Base-by-base conservation (phyloP, 352 stramenopile genomes). In the Elongisporangium prolatum region DNA sequence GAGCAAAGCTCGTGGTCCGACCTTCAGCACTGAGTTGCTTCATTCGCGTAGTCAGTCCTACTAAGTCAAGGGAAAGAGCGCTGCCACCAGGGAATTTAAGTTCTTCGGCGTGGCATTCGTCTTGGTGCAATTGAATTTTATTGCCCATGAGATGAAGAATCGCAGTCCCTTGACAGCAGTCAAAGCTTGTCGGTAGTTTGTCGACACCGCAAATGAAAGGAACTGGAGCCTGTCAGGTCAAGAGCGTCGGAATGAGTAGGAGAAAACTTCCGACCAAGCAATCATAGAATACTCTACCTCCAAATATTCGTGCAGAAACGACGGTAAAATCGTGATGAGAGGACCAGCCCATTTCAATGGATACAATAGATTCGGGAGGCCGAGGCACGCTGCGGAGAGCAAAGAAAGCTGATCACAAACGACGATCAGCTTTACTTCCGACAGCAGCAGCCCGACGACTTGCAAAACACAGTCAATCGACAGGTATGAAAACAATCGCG, bases 341-440 rank as follows among this genome's bases (percentile, higher is more conserved):
- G 75, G 75, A 18, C 75, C 75, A 18, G 71, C 71, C 75, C 75
- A 85, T 16, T 69, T 66, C 6, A 85, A 65, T 10, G 75, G 73
- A 40, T 81, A 63, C 25, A 85, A 50, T 20, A 85, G 49, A 3
- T 74, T 79, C 3, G 75, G 62, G 1, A 85, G 56, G 2, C 66
- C 72, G 25, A 85, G 38, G 9, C 69, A 81, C 38, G 60, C 61
- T 51, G 75, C 71, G 3, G 75, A 83, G 25, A 85, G 47, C 1
- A 77, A 67, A 9, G 63, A 64, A 11, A 81, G 67, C 18, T 75
- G 64, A 48, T 80, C 71, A 17, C 68, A 83, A 48, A 83, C 68
- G 16, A 85, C 48, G 44, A 85, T 71, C 14, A 85, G 60, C 38
- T 85, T 85, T 67, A 82, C 77, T 56, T 85, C 75, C 13, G 75